Base-by-base conservation (phyloP, 192 early-diverging fungal species). In the Oehlia diaphana region DNA sequence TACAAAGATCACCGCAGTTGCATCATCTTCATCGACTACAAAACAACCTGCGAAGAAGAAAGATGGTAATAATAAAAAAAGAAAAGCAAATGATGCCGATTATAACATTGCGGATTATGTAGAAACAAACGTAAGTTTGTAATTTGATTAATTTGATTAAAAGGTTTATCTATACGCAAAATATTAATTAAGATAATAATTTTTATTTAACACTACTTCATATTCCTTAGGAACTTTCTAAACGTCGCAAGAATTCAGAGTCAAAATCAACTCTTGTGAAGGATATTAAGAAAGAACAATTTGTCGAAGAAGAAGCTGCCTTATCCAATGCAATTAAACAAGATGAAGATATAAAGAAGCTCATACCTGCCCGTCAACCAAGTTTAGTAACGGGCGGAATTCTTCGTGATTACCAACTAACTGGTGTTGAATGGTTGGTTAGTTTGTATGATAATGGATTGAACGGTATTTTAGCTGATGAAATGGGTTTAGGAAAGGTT, bases 381-480 rank as follows among this genome's bases (percentile, higher is more conserved):
- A 81, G 84, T 42, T 83, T 95, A 63, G 89, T 99, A 9, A 91
- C 88, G 12, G 96, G 95, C 74, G 97, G 97, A 42, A 83, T 93
- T 26, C 87, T 99, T 85, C 90, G 95, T 31, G 95, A 97, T 61
- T 98, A 98, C 85, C 98, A 99, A 84, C 82, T 97, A 63, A 93
- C 93, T 2, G 98, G 98, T 69, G 91, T 98, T 78, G 96, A 98
- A 82, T 99, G 98, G 98, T 84, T 99, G 78, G 92, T 95, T 65
- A 94, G 91, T 81, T 86, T 99, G 7, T 99, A 95, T 86, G 96
- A 97, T 72, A 97, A 98, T 83, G 97, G 98, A 16, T 83, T 98
- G 23, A 98, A 97, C 75, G 98, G 98, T 26, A 98, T 98, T 80
- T 82, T 98, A 58, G 97, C 95, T 9, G 98, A 98, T 84, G 95